Evolutionary conservation across 2,329 filamentous ascomycete genomes (phyloP).

Genomic region (Eutypa lata): DNA sequence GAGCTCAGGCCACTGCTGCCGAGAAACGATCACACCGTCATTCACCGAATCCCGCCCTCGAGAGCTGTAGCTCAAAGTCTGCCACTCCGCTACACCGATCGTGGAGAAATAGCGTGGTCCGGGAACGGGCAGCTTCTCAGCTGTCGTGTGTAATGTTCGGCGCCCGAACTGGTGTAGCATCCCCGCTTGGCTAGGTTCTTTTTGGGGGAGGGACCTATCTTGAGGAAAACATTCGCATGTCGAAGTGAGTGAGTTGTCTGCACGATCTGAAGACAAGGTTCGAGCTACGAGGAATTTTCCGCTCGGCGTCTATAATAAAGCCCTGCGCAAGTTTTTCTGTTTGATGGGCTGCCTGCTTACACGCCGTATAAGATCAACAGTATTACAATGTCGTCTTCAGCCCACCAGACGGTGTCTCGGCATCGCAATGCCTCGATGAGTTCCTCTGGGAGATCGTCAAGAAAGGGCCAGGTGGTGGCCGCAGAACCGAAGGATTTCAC

Average conservation of each 20-base stretch:
- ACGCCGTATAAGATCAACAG: constrained; percentile 31
- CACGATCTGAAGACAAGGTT: constrained; percentile 1
- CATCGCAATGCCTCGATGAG: constrained; percentile 59
- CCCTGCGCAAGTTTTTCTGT: constrained; percentile 3
- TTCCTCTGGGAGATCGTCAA: constrained; percentile 51
- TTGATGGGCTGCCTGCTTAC: constrained; percentile 14
- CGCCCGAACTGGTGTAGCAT: constrained; percentile 38
- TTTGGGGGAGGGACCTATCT: constrained; percentile 32
- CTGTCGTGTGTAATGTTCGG: constrained; percentile 41
- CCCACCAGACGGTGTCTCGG: constrained; percentile 46
- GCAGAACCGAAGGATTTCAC: constrained; percentile 50
- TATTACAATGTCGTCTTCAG: constrained; percentile 55
- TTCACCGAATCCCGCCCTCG: constrained; percentile 18
- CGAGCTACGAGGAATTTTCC: constrained; percentile 10
- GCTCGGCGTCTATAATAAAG: constrained; percentile 7
- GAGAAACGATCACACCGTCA: constrained; percentile 20
- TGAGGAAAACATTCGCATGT: constrained; percentile 26
- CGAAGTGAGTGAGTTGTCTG: constrained; percentile 27
- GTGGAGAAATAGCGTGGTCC: constrained; percentile 23
- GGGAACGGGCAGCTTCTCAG: constrained; percentile 35
- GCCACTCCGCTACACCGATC: constrained; percentile 21
- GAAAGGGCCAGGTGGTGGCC: constrained; percentile 34
- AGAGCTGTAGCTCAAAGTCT: constrained; percentile 12
- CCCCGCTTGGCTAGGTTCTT: constrained; percentile 36
- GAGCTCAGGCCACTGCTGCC: constrained; percentile 14